Base-by-base conservation (phyloP, 176 grass and related monocot species). In the Pontederia paniculata region DNA sequence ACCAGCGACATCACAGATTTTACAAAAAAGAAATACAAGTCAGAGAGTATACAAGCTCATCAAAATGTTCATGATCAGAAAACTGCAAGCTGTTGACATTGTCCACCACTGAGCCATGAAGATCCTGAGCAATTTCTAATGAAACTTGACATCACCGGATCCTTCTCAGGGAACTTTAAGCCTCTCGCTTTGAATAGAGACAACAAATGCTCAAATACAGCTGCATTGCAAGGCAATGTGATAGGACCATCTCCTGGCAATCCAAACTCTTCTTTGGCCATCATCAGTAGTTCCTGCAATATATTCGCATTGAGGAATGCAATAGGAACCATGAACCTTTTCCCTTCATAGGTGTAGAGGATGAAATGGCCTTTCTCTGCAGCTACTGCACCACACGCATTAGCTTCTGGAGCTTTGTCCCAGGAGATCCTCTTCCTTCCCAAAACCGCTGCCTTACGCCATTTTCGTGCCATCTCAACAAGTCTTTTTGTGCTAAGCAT, bases 261-360 rank as follows among this genome's bases (percentile, higher is more conserved):
- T 19, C 80, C 74, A 17, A 72, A 77, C 62, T 69, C 79, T 54
- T 77, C 73, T 48, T 77, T 62, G 16, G 79, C 76, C 48, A 77
- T 63, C 58, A 21, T 77, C 7, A 83, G 63, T 69, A 83, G 55
- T 54, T 83, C 69, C 19, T 47, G 1, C 10, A 83, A 73, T 16
- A 74, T 44, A 14, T 11, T 44, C 48, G 23, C 67, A 15, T 48
- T 49, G 31, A 62, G 51, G 42, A 31, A 41, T 18, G 13, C 50
- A 11, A 78, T 31, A 17, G 76, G 76, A 62, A 73, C 53, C 60
- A 58, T 66, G 68, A 78, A 73, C 12, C 76, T 41, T 49, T 67
- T 51, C 2, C 60, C 51, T 60, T 78, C 76, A 9, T 18, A 47
- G 10, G 60, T 72, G n/a, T 83, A 81, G 12, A 74, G 55, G 46